phyloP scores from a whole-genome alignment of 139 green algal genomes.

The Marvania coccoides region DNA sequence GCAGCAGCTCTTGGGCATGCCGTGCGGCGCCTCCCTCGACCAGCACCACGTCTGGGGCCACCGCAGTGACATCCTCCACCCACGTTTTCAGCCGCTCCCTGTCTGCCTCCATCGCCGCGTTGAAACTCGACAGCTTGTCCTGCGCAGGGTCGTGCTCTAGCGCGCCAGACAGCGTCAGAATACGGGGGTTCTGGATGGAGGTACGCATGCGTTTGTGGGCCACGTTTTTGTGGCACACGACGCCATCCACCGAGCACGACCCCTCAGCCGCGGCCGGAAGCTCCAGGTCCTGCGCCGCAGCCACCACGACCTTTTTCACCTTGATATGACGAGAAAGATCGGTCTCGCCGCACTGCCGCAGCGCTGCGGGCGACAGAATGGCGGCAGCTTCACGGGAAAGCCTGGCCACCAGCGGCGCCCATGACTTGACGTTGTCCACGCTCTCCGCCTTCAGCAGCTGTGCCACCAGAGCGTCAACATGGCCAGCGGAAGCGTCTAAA shows the following conservation, averaged over 20 bases:
- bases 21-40: slow-evolving; percentile 63
- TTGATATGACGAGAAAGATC: slow-evolving; percentile 62
- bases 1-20: slow-evolving; percentile 58
- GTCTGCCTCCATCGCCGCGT: slow-evolving; percentile 44
- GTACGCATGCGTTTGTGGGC: slow-evolving; percentile 74
- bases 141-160: slow-evolving; percentile 44
- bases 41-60: slow-evolving; percentile 62
- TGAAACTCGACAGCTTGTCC: slow-evolving; percentile 56
- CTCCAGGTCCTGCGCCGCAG: slow-evolving; percentile 18
- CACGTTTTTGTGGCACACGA: slow-evolving; percentile 71
- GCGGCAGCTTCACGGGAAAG: slow-evolving; percentile 41
- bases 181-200: slow-evolving; percentile 46
- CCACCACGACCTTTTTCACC: slow-evolving; percentile 58
- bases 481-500: slow-evolving; percentile 26
- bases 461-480: slow-evolving; percentile 48
- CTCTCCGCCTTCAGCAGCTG: slow-evolving; percentile 55
- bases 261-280: slow-evolving; percentile 43
- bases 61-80: slow-evolving; percentile 42
- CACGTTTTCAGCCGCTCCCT: slow-evolving; percentile 43
- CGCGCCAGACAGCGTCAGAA: slow-evolving; percentile 42
- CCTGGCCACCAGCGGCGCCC: slow-evolving; percentile 36
- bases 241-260: slow-evolving; percentile 45
- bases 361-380: slow-evolving; percentile 30
- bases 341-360: slow-evolving; percentile 28
- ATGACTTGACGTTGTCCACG: slow-evolving; percentile 23